Conservation (phyloP, 1,284 basidiomycete species). For the Baeospora myosura region DNA sequence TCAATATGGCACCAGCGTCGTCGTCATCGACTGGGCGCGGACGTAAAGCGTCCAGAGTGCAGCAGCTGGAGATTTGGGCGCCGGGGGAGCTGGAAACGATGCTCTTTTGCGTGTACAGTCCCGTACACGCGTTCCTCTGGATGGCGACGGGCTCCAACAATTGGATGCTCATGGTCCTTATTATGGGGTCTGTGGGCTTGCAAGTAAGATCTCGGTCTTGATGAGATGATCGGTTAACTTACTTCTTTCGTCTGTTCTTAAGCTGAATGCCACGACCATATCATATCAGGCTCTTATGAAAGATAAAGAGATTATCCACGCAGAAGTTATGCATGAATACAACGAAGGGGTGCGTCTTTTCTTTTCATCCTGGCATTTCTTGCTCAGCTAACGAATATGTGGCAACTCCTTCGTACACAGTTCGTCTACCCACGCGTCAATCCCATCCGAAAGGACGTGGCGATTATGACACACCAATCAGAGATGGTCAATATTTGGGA, state of each 20-base stretch:
- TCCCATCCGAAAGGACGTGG: constrained; percentile 65
- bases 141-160: constrained; percentile 60
- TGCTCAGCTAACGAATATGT: constrained; percentile 6
- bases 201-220: constrained; percentile 39
- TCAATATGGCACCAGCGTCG: no score
- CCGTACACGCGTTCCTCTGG: constrained; percentile 67
- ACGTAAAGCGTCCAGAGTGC: constrained; percentile 50
- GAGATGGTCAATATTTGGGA: constrained; percentile 64
- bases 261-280: constrained; percentile 46
- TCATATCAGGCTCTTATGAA: constrained; percentile 62
- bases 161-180: constrained; percentile 60
- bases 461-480: constrained; percentile 79
- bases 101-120: constrained; percentile 72
- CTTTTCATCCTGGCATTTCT: background rate
- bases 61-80: constrained; percentile 72
- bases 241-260: constrained; percentile 5
- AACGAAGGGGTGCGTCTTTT: constrained; percentile 55
- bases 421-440: constrained; percentile 78
- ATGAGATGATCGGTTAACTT: background rate
- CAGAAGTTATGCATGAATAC: constrained; percentile 83
- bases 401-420: constrained; percentile 31
- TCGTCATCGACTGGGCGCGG: no score
- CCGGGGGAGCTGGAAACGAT: constrained; percentile 66
- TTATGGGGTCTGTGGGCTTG: constrained; percentile 57
- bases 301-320: constrained; percentile 68